Evolutionary conservation across 768 basidiomycete species (phyloP).

Genomic region (Sistotremastrum niveocremeum): DNA sequence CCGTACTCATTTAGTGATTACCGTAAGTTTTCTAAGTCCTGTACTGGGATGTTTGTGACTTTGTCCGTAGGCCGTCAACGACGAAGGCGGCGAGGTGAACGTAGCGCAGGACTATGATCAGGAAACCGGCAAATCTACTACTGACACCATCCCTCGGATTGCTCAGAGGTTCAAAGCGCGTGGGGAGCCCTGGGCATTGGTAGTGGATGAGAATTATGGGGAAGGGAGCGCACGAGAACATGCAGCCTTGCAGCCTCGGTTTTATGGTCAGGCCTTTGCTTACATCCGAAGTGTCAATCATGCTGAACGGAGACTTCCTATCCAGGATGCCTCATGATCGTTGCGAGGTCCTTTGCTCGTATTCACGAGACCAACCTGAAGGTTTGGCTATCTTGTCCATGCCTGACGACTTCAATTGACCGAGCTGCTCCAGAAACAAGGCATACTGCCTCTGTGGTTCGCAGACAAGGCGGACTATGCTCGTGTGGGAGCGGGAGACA

Average conservation of each 20-base stretch:
- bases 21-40: conserved; percentile 24
- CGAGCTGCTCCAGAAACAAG: conserved; percentile 68
- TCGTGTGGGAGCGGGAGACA: conserved; percentile 71
- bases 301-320: not conserved
- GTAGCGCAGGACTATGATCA: conserved; percentile 71
- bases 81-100: conserved; percentile 90
- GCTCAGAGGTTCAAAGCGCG: conserved; percentile 82
- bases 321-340: conserved; percentile 69
- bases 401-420: not conserved
- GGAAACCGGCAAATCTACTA: conserved; percentile 24
- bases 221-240: conserved; percentile 98
- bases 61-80: conserved; percentile 66
- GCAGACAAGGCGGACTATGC: conserved; percentile 73
- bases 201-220: conserved; percentile 96
- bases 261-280: conserved; percentile 46
- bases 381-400: conserved; percentile 25
- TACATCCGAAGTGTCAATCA: not conserved
- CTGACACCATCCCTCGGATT: conserved; percentile 79
- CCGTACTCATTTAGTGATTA: conserved; percentile 50
- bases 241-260: conserved; percentile 91
- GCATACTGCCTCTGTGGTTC: conserved; percentile 92
- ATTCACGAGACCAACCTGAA: conserved; percentile 98
- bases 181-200: conserved; percentile 78
- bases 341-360: conserved; percentile 90
- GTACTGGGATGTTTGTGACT: conserved; percentile 8